Percentiles rank a stretch among this genome's conserved stretches.
These are phyloP conservation scores for Kwoniella shivajii DNA, from an alignment of 1,284 basidiomycete genomes.

Conservation along the genomic window DNA sequence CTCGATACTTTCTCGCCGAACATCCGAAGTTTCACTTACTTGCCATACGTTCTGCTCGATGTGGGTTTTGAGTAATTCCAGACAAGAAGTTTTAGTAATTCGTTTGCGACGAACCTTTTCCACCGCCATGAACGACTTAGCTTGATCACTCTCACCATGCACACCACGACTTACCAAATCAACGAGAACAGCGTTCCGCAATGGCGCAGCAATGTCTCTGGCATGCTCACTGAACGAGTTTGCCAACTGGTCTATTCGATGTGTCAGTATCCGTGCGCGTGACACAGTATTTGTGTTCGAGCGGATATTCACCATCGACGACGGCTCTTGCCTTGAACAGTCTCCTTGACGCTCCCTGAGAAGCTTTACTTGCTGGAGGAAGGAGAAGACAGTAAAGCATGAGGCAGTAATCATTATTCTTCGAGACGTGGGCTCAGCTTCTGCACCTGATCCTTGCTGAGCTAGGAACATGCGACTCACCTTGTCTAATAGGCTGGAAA, in stretches of 20 bases:
- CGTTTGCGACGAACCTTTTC: slow-evolving; percentile 28
- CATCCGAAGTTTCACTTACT: slow-evolving; percentile 53
- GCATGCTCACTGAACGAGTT: slow-evolving; percentile 33
- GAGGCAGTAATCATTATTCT: slow-evolving; percentile 44
- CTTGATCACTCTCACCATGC: neutral
- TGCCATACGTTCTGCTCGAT: slow-evolving; percentile 90
- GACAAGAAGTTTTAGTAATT: slow-evolving; percentile 60
- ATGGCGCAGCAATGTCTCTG: slow-evolving; percentile 64
- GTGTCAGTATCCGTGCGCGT: no score
- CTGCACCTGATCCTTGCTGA: neutral
- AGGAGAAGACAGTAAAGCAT: slow-evolving; percentile 43
- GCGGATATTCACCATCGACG: slow-evolving; percentile 24
- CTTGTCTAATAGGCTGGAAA: slow-evolving; percentile 72
- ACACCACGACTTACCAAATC: slow-evolving; percentile 65
- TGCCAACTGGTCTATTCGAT: slow-evolving; percentile 24
- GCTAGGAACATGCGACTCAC: slow-evolving; percentile 52
- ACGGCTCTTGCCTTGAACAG: slow-evolving; percentile 43
- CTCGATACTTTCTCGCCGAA: no score
- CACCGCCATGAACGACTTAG: neutral
- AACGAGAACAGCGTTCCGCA: slow-evolving; percentile 79
- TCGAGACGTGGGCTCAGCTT: neutral
- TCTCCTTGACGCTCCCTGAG: slow-evolving; percentile 32
- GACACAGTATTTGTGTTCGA: neutral
- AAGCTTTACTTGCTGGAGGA: slow-evolving; percentile 42
- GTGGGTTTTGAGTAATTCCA: slow-evolving; percentile 80